Conservation (phyloP, 129 eudicot species). For the Flaveria sonorensis region DNA sequence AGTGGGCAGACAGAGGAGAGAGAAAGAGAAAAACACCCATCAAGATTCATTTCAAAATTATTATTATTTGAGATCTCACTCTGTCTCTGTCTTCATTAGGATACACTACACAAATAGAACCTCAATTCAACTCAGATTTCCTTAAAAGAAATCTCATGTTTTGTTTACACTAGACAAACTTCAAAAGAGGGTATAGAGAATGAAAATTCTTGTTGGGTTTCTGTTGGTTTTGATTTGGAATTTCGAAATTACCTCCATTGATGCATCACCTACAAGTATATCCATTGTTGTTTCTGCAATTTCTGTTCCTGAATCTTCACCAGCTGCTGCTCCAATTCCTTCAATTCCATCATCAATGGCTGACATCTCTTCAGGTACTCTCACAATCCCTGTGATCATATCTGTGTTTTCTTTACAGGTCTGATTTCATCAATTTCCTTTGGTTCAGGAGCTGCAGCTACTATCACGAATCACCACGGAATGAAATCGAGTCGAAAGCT, state of each 20-base stretch:
- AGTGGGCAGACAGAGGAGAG: conserved; percentile 43
- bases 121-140: conserved; percentile 33
- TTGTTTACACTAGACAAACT: conserved; percentile 16
- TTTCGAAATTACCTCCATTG: conserved; percentile 27
- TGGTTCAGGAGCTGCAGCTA: conserved; percentile 34
- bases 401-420: neutral
- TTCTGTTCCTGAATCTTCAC: conserved; percentile 47
- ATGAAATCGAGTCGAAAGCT: conserved; percentile 43
- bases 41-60: conserved; percentile 36
- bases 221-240: conserved; percentile 34
- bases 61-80: conserved; percentile 37
- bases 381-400: neutral
- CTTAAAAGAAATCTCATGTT: conserved; percentile 40
- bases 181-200: conserved; percentile 5
- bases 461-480: conserved; percentile 29
- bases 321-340: conserved; percentile 38
- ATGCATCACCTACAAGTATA: conserved; percentile 29
- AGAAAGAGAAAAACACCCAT: conserved; percentile 31
- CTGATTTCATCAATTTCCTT: conserved; percentile 3
- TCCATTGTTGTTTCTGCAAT: conserved; percentile 20
- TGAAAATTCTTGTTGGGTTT: conserved; percentile 29
- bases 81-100: conserved; percentile 40
- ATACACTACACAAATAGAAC: conserved; percentile 26
- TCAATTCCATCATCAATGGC: conserved; percentile 43
- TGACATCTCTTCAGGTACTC: conserved; percentile 56